Percentiles rank a stretch among this genome's conserved stretches.
phyloP scores from a whole-genome alignment of 2,329 filamentous ascomycete genomes.

The Colletotrichum aenigma region DNA sequence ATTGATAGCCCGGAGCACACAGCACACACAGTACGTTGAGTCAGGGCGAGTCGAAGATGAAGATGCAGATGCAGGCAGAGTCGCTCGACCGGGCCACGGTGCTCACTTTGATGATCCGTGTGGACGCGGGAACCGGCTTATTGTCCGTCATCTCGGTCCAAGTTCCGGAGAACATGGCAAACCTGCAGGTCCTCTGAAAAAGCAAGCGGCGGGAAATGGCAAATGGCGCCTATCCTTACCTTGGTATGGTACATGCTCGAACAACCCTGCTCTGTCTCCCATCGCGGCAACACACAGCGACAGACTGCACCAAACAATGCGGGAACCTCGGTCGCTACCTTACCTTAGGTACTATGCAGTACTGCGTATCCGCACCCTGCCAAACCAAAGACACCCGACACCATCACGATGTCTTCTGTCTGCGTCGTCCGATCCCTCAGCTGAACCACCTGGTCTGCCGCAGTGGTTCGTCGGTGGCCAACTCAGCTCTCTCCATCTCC shows the following conservation, averaged over 20 bases:
- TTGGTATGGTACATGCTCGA: background rate
- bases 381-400: background rate
- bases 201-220: background rate
- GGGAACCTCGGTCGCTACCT: background rate
- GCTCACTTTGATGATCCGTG: background rate
- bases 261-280: background rate
- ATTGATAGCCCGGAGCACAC: background rate
- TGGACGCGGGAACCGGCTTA: background rate
- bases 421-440: background rate
- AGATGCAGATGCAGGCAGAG: background rate
- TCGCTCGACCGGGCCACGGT: background rate
- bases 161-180: background rate
- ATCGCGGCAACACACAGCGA: background rate
- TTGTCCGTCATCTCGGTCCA: background rate
- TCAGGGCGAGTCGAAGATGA: background rate
- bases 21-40: background rate
- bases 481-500: background rate
- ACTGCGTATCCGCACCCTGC: background rate
- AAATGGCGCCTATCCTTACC: background rate
- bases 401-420: background rate
- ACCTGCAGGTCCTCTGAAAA: background rate
- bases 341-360: background rate
- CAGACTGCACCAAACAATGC: background rate
- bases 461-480: background rate
- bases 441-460: background rate